A percentile compares a stretch with the other conserved stretches of the same genome.
These are phyloP conservation scores for Collybia nuda DNA, from an alignment of 768 basidiomycete species.

Conservation along the genomic window DNA sequence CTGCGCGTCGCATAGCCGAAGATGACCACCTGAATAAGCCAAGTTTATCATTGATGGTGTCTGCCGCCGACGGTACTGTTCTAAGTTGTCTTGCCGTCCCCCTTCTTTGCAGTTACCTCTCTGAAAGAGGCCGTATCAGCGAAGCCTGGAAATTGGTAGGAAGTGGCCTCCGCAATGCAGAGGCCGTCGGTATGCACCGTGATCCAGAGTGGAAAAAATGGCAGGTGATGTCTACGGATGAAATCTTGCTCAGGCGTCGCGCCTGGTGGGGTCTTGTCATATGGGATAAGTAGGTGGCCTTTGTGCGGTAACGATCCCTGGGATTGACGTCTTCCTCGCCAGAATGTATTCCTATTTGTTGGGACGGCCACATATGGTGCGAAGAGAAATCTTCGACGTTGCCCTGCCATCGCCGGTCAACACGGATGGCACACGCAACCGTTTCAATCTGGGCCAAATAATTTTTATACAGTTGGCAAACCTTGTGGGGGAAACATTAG, in stretches of 20 bases:
- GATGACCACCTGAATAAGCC: constrained; percentile 39
- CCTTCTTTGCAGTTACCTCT: constrained; percentile 43
- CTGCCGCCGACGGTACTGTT: constrained; percentile 46
- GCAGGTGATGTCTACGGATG: constrained; percentile 44
- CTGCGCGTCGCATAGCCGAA: constrained; percentile 45
- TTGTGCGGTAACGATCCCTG: not conserved
- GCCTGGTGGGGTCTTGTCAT: constrained; percentile 45
- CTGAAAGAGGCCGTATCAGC: constrained; percentile 45
- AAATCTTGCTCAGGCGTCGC: constrained; percentile 36
- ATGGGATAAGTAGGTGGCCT: constrained; percentile 38
- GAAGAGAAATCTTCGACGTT: constrained; percentile 35
- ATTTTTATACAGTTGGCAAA: constrained; percentile 36
- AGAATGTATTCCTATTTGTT: constrained; percentile 44
- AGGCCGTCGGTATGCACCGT: constrained; percentile 42
- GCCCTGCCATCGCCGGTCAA: constrained; percentile 28
- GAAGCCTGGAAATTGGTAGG: constrained; percentile 51
- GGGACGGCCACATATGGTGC: constrained; percentile 44
- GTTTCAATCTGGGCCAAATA: constrained; percentile 34
- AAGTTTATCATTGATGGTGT: constrained; percentile 30
- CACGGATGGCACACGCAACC: constrained; percentile 29
- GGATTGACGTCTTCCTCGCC: constrained; percentile 9
- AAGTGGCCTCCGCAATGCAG: constrained; percentile 35
- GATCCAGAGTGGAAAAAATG: constrained; percentile 40
- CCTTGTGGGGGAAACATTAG: constrained; percentile 38
- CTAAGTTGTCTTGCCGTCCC: constrained; percentile 46